These are phyloP conservation scores for Hydnomerulius pinastri DNA, from an alignment of 768 basidiomycete genomes.

Conservation along the genomic window DNA sequence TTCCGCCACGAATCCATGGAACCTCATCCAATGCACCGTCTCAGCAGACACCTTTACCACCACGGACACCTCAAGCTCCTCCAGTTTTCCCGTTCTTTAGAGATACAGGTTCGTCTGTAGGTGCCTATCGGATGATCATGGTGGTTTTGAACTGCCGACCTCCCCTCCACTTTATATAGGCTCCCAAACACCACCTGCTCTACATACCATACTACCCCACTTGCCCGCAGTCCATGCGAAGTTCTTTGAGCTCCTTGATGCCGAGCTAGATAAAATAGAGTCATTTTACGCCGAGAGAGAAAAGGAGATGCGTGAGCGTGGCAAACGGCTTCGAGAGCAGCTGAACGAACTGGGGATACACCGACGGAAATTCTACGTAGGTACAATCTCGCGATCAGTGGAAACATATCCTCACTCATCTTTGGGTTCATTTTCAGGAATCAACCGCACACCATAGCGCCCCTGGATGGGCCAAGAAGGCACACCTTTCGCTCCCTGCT, in stretches of 20 bases:
- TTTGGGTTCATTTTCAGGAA: conserved; percentile 14
- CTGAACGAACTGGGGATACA: conserved; percentile 76
- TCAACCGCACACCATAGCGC: conserved; percentile 5
- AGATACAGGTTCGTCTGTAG: conserved; percentile 13
- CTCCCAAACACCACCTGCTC: conserved; percentile 30
- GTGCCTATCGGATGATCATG: too few species aligned
- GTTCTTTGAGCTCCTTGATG: conserved; percentile 80
- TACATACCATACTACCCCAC: conserved; percentile 51
- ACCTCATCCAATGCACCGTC: conserved; percentile 14
- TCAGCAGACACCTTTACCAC: conserved; percentile 5
- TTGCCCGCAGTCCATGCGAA: conserved; percentile 60
- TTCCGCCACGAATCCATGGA: conserved; percentile 7
- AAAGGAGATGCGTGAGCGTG: conserved; percentile 54
- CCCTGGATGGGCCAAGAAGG: conserved; percentile 15
- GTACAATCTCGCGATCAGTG: conserved; percentile 14
- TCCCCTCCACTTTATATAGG: conserved; percentile 9
- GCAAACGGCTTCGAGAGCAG: conserved; percentile 59
- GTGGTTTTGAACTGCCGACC: too few species aligned
- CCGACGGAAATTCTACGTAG: conserved; percentile 57
- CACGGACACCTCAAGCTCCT: conserved; percentile 5
- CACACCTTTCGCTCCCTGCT: conserved; percentile 2
- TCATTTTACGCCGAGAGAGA: conserved; percentile 77
- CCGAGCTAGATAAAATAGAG: conserved; percentile 83
- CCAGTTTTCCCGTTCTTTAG: conserved; percentile 5
- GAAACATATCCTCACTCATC: background rate